These are phyloP conservation scores for Pezizomycotina sp. DNA, from an alignment of 2,329 filamentous ascomycete genomes.

Conservation along the genomic window DNA sequence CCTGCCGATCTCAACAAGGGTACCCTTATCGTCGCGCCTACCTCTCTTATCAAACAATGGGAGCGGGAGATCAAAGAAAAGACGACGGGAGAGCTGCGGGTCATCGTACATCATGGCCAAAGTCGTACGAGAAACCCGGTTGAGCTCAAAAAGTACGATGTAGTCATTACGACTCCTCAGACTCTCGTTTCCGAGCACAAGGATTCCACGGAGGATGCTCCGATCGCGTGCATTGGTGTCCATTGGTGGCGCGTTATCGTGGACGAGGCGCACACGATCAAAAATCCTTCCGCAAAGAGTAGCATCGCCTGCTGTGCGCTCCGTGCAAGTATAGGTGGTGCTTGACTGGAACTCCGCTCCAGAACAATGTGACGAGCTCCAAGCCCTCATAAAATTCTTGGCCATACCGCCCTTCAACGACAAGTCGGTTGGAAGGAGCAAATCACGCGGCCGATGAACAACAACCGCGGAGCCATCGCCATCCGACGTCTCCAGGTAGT, in stretches of 20 bases:
- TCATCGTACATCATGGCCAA: slow-evolving; percentile 81
- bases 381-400: slow-evolving; percentile 82
- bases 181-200: slow-evolving; percentile 84
- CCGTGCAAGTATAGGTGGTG: slow-evolving; percentile 86
- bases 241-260: slow-evolving; percentile 93
- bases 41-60: slow-evolving; percentile 95
- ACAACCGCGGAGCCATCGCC: slow-evolving; percentile 72
- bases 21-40: slow-evolving; percentile 79
- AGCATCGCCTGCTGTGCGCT: slow-evolving; percentile 83
- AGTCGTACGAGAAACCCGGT: slow-evolving; percentile 62
- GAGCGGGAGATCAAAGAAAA: slow-evolving; percentile 81
- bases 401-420: slow-evolving; percentile 84
- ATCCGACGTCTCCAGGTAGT: slow-evolving; percentile 73
- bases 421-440: slow-evolving; percentile 69
- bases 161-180: slow-evolving; percentile 94
- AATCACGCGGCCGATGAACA: slow-evolving; percentile 79
- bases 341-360: slow-evolving; percentile 88
- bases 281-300: slow-evolving; percentile 90
- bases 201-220: slow-evolving; percentile 41
- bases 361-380: slow-evolving; percentile 93
- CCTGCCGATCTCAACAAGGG: slow-evolving; percentile 53
- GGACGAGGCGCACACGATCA: slow-evolving; percentile 95
- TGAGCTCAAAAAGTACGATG: slow-evolving; percentile 70
- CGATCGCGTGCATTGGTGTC: slow-evolving; percentile 67
- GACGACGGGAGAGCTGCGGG: slow-evolving; percentile 57